Percentiles rank a stretch among this genome's conserved stretches.
phyloP scores from a whole-genome alignment of 225 moss, liverwort and hornwort species.

The Polytrichum formosum region DNA sequence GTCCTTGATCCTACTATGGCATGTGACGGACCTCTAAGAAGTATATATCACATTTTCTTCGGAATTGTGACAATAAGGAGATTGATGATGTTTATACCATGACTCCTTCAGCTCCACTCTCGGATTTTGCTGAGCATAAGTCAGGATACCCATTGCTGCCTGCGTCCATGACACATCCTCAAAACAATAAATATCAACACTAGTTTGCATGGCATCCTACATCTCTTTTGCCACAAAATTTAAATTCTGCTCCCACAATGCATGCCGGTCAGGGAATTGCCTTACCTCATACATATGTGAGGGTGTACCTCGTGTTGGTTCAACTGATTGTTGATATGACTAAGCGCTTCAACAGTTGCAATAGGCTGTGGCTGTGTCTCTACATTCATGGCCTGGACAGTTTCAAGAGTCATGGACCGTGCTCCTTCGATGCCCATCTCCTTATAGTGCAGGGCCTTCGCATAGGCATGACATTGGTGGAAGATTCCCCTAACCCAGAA shows the following conservation, averaged over 20 bases:
- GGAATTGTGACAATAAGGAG: no score
- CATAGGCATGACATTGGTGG: conserved; percentile 88
- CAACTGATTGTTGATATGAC: conserved; percentile 97
- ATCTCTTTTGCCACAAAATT: neutral
- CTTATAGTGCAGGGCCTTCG: conserved; percentile 97
- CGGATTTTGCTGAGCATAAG: conserved; percentile 74
- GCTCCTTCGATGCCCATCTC: conserved; percentile 92
- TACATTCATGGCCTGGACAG: conserved; percentile 60
- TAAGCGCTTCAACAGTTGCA: conserved; percentile 85
- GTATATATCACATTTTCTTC: no score
- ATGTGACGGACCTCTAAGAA: no score
- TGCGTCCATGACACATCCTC: conserved; percentile 26
- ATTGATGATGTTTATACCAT: conserved; percentile 45
- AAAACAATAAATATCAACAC: neutral
- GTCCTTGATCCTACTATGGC: no score
- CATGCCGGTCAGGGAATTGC: neutral
- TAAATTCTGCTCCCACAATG: neutral
- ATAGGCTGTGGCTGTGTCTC: conserved; percentile 82
- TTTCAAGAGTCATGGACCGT: conserved; percentile 65
- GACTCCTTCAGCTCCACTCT: conserved; percentile 85
- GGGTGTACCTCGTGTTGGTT: conserved; percentile 92
- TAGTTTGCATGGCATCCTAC: no score
- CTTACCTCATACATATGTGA: neutral
- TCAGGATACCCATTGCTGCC: conserved; percentile 96
- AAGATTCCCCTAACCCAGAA: neutral